A percentile compares a stretch with the other conserved stretches of the same genome.
Evolutionary conservation across 352 stramenopile genomes (phyloP).

Genomic region (Globisporangium ultimum): DNA sequence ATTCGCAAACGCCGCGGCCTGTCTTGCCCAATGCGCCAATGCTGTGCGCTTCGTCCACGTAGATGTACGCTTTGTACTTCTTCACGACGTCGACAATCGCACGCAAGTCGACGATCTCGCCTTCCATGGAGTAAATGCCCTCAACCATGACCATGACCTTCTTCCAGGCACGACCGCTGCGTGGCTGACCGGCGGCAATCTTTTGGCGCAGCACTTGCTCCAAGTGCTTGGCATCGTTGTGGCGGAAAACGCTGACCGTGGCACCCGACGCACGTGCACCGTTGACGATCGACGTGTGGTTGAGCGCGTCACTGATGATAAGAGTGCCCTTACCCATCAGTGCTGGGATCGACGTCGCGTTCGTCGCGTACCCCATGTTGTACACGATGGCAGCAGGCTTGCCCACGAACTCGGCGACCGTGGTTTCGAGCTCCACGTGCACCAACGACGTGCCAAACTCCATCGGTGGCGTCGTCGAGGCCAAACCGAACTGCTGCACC

Average conservation of each 20-base stretch:
- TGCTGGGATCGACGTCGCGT: conserved; percentile 92
- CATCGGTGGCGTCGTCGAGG: conserved; percentile 20
- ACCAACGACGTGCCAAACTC: conserved; percentile 59
- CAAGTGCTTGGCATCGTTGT: conserved; percentile 93
- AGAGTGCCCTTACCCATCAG: conserved; percentile 88
- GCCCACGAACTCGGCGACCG: conserved; percentile 88
- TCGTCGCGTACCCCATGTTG: conserved; percentile 98
- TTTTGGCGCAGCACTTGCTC: conserved; percentile 71
- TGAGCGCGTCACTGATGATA: conserved; percentile 95
- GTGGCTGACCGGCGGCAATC: conserved; percentile 62
- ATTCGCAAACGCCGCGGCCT: conserved; percentile 88
- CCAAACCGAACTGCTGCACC: conserved; percentile 63
- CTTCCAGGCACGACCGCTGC: conserved; percentile 91
- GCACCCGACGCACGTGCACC: conserved; percentile 88
- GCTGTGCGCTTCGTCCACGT: conserved; percentile 95
- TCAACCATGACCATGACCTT: conserved; percentile 95
- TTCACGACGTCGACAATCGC: conserved; percentile 89
- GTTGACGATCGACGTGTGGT: conserved; percentile 97
- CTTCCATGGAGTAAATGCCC: conserved; percentile 96
- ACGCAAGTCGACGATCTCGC: conserved; percentile 90
- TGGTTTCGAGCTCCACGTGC: conserved; percentile 85
- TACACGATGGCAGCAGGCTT: conserved; percentile 94
- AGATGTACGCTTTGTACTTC: conserved; percentile 94
- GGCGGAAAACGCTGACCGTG: conserved; percentile 91
- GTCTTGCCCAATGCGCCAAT: conserved; percentile 91